A percentile compares a stretch with the other conserved stretches of the same genome.
Conservation (phyloP, 1,139 yeast species). For the Yamadazyma blattariae region DNA sequence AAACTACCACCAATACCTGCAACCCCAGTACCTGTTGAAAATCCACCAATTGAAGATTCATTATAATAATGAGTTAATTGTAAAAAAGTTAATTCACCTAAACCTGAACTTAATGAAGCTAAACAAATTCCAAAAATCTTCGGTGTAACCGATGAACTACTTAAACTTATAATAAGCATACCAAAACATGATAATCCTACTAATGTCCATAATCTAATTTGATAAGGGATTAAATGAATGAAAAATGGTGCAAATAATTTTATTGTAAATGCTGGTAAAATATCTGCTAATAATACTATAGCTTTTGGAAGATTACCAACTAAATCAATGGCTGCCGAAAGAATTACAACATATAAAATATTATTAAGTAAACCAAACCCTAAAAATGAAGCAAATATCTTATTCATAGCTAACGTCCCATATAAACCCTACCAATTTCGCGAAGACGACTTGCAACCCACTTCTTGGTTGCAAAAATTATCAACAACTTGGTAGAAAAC, state of each 20-base stretch:
- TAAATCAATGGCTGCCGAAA: slow-evolving; percentile 88
- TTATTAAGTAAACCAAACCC: slow-evolving; percentile 85
- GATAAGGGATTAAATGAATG: slow-evolving; percentile 64
- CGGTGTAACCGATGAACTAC: slow-evolving; percentile 21
- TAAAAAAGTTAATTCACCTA: slow-evolving; percentile 86
- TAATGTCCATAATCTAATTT: slow-evolving; percentile 49
- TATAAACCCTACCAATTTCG: too few species aligned
- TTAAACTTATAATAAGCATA: slow-evolving; percentile 66
- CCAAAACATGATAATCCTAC: slow-evolving; percentile 67
- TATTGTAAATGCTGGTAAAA: slow-evolving; percentile 73
- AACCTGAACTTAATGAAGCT: slow-evolving; percentile 83
- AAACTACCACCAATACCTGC: slow-evolving; percentile 86
- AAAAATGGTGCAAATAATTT: slow-evolving; percentile 79
- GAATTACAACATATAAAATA: slow-evolving; percentile 83
- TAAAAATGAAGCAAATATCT: slow-evolving; percentile 61
- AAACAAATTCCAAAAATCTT: slow-evolving; percentile 70
- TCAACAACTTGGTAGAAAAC: too few species aligned
- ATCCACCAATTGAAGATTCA: slow-evolving; percentile 67
- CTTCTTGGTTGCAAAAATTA: too few species aligned
- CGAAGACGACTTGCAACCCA: too few species aligned
- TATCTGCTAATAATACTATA: slow-evolving; percentile 79
- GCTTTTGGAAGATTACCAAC: slow-evolving; percentile 89
- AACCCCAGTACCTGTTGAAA: slow-evolving; percentile 93
- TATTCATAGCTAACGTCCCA: too few species aligned
- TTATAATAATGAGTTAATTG: slow-evolving; percentile 75